A percentile compares a stretch with the other conserved stretches of the same genome.
Evolutionary conservation across 495 filamentous ascomycete species (phyloP).

Genomic region (Daldinia vernicosa): DNA sequence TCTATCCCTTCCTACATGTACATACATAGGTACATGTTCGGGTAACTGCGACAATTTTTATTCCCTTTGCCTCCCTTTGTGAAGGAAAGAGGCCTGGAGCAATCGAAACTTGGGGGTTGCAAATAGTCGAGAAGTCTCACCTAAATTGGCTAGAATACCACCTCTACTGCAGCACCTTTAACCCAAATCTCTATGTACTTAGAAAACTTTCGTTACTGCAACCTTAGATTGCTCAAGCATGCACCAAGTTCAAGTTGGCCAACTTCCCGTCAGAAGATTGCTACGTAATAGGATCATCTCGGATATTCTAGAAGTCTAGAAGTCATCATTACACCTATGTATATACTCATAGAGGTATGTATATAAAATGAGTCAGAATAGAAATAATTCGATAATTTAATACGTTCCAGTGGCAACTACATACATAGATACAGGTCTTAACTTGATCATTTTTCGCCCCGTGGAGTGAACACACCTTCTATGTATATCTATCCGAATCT

Average conservation of each 20-base stretch:
- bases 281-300: constrained; percentile 2
- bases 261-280: constrained; percentile 9
- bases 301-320: constrained; percentile 30
- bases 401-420: constrained; percentile 28
- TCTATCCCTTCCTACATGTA: constrained; percentile 34
- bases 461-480: constrained; percentile 22
- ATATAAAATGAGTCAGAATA: not conserved
- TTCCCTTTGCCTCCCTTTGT: constrained; percentile 18
- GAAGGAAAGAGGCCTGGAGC: constrained; percentile 3
- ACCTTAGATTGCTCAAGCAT: constrained; percentile 24
- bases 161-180: constrained; percentile 4
- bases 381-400: not conserved
- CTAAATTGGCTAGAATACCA: not conserved
- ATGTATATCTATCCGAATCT: constrained; percentile 29
- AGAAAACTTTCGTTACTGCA: constrained; percentile 17
- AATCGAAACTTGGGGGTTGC: constrained; percentile 24
- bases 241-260: not conserved
- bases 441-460: not conserved
- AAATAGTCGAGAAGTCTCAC: not conserved
- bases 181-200: constrained; percentile 3
- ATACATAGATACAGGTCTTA: not conserved
- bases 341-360: too few species aligned
- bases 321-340: not conserved
- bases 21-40: too few species aligned
- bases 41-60: constrained; percentile 32